Evolutionary conservation across 768 basidiomycete species (phyloP), one percentile per base, ranked within the genome.

Genomic region (Vishniacozyma victoriae): DNA sequence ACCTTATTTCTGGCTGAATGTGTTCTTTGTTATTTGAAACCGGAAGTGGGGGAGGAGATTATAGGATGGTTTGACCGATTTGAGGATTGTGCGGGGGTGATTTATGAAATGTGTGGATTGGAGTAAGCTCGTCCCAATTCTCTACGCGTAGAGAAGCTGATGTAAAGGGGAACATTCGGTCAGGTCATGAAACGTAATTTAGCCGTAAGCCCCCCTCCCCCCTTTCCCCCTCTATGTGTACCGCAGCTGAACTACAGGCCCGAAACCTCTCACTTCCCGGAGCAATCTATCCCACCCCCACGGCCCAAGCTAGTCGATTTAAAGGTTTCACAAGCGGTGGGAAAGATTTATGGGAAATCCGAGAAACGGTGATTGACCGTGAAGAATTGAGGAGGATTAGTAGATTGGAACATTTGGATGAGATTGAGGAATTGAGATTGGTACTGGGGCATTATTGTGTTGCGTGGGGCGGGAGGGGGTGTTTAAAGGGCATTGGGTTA

Each of bases 31-130:
- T 96, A 99, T 72, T 86, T 96, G 78, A 61, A 75, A 0, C 82
- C 86, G 0, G 63, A 72, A 3, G 74, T 76, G 3, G 83, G 83
- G 1, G 75, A 78, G 23, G 74, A 73, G 0, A 64, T 95, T 12
- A 73, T 95, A 1, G 69, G 74, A 29, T 92, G 87, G 86, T 90
- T 92, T 62, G 75, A 78, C 2, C 74, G 79, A 46, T 82, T 69
- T 80, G 44, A 20, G 1, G 16, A 42, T 16, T 54, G 62, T 57
- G 39, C 56, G 13, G 67, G 67, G 12, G 71, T 89, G 7, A 78
- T 90, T 15, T 96, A 97, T 63, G 93, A 96, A 68, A 96, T 96
- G 86, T 92, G 88, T 65, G 85, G 83, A 1, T 75, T 96, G 3
- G 77, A 81, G 70, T 71, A 44, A 55, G 29, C 29, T 33, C 29